Evolutionary conservation across 176 grass and related monocot genomes (phyloP).

Genomic region (Cymbopogon citratus): DNA sequence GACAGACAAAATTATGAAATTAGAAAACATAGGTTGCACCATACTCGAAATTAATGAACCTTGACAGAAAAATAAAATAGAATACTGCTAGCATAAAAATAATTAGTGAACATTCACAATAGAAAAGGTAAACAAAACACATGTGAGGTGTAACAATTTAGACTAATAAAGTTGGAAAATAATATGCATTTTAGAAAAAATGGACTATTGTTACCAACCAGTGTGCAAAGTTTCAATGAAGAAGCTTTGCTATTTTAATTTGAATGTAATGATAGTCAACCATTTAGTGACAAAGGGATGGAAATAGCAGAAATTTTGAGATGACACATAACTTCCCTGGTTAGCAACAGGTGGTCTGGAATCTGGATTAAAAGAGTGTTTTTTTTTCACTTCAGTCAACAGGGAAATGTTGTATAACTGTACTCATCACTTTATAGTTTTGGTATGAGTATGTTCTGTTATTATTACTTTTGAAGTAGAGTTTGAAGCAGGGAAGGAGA

Average conservation of each 20-base stretch:
- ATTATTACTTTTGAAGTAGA: conserved; percentile 8
- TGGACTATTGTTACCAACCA: not conserved
- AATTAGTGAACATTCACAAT: not conserved
- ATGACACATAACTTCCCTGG: not conserved
- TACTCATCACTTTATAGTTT: not conserved
- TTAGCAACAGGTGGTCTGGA: not conserved
- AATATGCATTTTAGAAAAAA: not conserved
- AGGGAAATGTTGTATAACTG: not conserved
- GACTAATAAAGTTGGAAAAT: not conserved
- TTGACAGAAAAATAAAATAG: not conserved
- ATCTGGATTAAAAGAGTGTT: conserved; percentile 7
- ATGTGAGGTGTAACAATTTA: not conserved
- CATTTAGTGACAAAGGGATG: not conserved
- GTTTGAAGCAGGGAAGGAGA: not conserved
- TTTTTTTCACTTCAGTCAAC: not conserved
- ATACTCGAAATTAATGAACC: not conserved
- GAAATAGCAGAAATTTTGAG: not conserved
- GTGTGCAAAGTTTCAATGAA: not conserved
- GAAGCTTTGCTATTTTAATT: not conserved
- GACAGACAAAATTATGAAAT: conserved; percentile 19
- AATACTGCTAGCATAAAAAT: not conserved
- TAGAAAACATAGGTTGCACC: not conserved
- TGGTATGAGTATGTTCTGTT: not conserved
- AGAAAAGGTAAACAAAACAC: not conserved
- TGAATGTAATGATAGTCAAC: not conserved